Percentiles rank a stretch among this genome's conserved stretches.
These are phyloP conservation scores for Chaetoceros muelleri DNA, from an alignment of 108 stramenopile species.

Conservation along the genomic window DNA sequence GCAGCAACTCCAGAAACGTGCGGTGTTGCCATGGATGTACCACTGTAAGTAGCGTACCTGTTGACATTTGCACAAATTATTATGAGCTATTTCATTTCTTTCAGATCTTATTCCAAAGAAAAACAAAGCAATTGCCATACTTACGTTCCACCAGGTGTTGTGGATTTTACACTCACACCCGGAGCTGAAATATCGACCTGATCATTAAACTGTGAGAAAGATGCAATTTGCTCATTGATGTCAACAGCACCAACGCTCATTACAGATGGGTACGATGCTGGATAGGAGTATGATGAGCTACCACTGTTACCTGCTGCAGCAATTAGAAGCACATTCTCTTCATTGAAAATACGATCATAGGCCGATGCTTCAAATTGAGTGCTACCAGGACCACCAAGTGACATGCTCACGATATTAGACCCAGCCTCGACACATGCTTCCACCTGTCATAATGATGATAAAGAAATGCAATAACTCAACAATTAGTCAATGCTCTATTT, in stretches of 20 bases:
- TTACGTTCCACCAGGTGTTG: neutral
- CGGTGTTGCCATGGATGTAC: slow-evolving; percentile 35
- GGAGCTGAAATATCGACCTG: slow-evolving; percentile 38
- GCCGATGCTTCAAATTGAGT: slow-evolving; percentile 1
- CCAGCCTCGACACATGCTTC: slow-evolving; percentile 28
- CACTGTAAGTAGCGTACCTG: slow-evolving; percentile 12
- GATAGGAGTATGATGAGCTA: slow-evolving; percentile 11
- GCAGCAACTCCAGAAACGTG: slow-evolving; percentile 26
- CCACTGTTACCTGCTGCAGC: slow-evolving; percentile 45
- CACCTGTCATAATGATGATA: too few species aligned
- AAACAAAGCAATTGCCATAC: neutral
- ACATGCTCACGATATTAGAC: slow-evolving; percentile 31
- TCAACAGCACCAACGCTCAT: slow-evolving; percentile 37
- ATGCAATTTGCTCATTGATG: slow-evolving; percentile 9
- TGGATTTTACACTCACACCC: slow-evolving; percentile 13
- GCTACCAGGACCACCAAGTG: slow-evolving; percentile 17
- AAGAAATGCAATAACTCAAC: too few species aligned
- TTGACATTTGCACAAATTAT: neutral
- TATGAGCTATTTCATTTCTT: neutral
- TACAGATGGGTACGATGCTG: slow-evolving; percentile 30
- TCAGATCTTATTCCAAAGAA: neutral
- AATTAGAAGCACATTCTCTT: slow-evolving; percentile 22
- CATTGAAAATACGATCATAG: slow-evolving; percentile 10
- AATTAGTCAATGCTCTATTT: too few species aligned
- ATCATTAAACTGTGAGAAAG: slow-evolving; percentile 24